Evolutionary conservation across 495 filamentous ascomycete genomes (phyloP).

Genomic region (Evernia prunastri): DNA sequence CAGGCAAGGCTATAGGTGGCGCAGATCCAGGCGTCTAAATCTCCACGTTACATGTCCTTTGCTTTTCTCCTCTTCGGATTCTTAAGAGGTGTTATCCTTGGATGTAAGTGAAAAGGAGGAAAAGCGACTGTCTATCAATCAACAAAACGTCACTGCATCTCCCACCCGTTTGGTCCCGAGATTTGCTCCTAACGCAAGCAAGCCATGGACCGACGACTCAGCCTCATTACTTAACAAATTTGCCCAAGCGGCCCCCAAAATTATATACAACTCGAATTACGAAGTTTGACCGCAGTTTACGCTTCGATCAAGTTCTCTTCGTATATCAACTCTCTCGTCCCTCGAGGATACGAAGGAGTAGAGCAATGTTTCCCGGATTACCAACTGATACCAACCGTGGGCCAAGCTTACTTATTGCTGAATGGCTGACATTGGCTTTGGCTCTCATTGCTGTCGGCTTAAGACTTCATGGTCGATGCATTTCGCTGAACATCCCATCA

Average conservation of each 20-base stretch:
- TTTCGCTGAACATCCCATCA: background rate
- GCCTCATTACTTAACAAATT: slow-evolving; percentile 1
- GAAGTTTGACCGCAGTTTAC: background rate
- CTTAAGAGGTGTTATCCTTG: background rate
- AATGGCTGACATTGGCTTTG: background rate
- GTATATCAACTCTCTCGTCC: background rate
- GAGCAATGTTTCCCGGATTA: background rate
- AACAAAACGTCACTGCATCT: background rate
- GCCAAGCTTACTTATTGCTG: background rate
- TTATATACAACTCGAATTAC: background rate
- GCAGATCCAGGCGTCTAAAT: background rate
- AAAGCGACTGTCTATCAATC: background rate
- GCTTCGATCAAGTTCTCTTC: background rate
- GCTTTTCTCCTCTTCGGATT: background rate
- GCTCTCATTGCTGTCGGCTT: background rate
- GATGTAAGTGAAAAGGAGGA: background rate
- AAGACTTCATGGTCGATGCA: background rate
- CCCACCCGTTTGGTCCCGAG: background rate
- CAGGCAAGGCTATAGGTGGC: background rate
- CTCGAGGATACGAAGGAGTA: background rate
- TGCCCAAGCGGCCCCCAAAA: background rate
- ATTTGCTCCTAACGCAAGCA: background rate
- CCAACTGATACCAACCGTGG: background rate
- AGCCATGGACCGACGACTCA: background rate
- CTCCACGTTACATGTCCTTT: background rate